These are phyloP conservation scores for Neonectria faginata DNA, from an alignment of 2,329 filamentous ascomycete genomes.

Conservation along the genomic window DNA sequence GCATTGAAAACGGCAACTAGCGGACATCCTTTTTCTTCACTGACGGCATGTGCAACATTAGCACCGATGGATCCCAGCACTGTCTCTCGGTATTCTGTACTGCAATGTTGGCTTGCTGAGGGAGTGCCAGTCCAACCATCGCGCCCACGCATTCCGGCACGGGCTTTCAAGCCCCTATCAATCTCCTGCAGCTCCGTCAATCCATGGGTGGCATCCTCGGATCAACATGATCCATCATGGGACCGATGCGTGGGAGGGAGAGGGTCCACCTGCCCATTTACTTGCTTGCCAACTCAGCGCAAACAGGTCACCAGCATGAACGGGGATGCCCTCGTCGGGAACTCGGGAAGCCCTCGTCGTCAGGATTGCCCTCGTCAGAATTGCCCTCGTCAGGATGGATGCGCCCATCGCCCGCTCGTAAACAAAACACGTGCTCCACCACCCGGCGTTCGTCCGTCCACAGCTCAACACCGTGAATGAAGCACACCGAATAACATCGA, in stretches of 20 bases:
- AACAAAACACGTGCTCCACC: slow-evolving; percentile 14
- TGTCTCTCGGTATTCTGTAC: slow-evolving; percentile 1
- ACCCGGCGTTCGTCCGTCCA: not conserved
- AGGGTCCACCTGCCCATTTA: not conserved
- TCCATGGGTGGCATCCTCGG: slow-evolving; percentile 24
- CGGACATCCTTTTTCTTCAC: not conserved
- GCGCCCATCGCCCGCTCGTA: not conserved
- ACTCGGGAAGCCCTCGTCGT: not conserved
- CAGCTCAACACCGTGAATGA: not conserved
- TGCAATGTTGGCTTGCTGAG: slow-evolving; percentile 4
- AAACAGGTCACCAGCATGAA: not conserved
- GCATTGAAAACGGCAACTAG: not conserved
- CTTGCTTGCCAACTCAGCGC: not conserved
- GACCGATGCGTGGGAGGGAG: not conserved
- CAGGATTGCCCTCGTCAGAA: not conserved
- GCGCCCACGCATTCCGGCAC: slow-evolving; percentile 26
- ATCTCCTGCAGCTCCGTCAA: slow-evolving; percentile 17
- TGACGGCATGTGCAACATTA: slow-evolving; percentile 13
- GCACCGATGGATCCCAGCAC: not conserved
- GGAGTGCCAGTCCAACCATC: slow-evolving; percentile 25
- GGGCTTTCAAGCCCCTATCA: slow-evolving; percentile 24
- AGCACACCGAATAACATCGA: not conserved
- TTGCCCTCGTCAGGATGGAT: not conserved
- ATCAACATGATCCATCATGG: slow-evolving; percentile 26
- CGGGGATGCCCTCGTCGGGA: slow-evolving; percentile 10